Evolutionary conservation across 2,329 filamentous ascomycete species (phyloP).

Genomic region (Penicillium palitans): DNA sequence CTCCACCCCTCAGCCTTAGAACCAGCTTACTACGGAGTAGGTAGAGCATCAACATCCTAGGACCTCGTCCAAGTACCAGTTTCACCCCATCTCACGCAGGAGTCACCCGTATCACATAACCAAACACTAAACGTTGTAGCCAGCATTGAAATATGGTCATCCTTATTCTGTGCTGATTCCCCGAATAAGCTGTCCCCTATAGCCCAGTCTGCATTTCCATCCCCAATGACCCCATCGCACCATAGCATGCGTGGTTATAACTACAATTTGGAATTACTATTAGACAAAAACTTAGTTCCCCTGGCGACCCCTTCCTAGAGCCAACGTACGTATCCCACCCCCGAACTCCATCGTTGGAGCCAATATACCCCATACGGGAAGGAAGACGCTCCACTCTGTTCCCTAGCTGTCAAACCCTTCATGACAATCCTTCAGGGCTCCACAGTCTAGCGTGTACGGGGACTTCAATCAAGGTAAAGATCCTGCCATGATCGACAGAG

Average conservation of each 20-base stretch:
- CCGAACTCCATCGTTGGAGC: not conserved
- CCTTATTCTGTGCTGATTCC: too few relatives aligned
- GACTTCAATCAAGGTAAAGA: not conserved
- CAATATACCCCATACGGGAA: not conserved
- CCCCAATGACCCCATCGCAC: not conserved
- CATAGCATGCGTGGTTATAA: not conserved
- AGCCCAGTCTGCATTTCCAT: not conserved
- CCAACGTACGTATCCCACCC: not conserved
- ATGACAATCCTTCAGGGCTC: not conserved
- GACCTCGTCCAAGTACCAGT: not conserved
- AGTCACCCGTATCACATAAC: not conserved
- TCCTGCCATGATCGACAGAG: conserved; percentile 4
- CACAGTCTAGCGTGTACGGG: conserved; percentile 5
- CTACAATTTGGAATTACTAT: not conserved
- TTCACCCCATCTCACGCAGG: not conserved
- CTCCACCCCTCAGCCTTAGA: conserved; percentile 4
- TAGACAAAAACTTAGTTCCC: conserved; percentile 1
- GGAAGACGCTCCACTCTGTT: not conserved
- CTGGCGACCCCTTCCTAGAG: not conserved
- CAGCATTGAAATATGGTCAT: not conserved
- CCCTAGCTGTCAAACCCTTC: conserved; percentile 4
- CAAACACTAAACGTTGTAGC: not conserved
- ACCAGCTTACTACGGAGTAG: not conserved
- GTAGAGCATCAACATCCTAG: not conserved
- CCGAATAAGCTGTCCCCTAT: not conserved